A percentile compares a stretch with the other conserved stretches of the same genome.
phyloP scores from a whole-genome alignment of 163 green algal genomes.

The Chlamydomonas reinhardtii region DNA sequence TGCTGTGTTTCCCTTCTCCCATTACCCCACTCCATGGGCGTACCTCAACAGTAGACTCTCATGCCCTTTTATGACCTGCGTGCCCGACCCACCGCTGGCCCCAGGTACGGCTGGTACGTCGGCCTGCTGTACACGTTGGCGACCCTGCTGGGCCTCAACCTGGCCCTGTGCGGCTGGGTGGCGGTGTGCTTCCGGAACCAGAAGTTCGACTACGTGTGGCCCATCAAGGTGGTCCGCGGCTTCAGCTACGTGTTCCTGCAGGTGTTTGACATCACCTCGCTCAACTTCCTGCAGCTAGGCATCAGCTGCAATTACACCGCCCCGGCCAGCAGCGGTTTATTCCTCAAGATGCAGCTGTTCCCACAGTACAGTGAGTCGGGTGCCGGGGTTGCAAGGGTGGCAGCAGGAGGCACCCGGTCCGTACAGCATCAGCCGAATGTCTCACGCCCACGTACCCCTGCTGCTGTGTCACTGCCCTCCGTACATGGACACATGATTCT shows the following conservation, averaged over 20 bases:
- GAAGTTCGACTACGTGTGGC: slow-evolving; percentile 3
- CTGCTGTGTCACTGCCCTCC: too few relatives aligned
- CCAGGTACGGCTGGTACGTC: not conserved
- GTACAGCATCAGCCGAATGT: too few relatives aligned
- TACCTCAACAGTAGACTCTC: too few relatives aligned
- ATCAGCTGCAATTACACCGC: not conserved
- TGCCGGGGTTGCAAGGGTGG: too few relatives aligned
- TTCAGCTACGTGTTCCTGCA: slow-evolving; percentile 31
- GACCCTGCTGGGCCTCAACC: not conserved
- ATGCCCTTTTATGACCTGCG: too few relatives aligned
- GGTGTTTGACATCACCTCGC: slow-evolving; percentile 35
- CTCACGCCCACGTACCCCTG: too few relatives aligned
- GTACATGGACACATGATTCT: not conserved
- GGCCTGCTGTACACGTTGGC: not conserved
- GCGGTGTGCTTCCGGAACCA: not conserved
- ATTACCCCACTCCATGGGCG: too few relatives aligned
- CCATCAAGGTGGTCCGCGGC: slow-evolving; percentile 23
- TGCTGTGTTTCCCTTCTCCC: too few relatives aligned
- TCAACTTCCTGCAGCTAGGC: slow-evolving; percentile 38
- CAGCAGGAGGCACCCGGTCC: too few relatives aligned
- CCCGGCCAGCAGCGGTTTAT: not conserved
- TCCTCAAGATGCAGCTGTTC: not conserved
- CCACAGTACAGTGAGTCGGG: not conserved
- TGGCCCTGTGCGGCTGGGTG: not conserved
- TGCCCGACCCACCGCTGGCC: too few relatives aligned